A percentile compares a stretch with the other conserved stretches of the same genome.
phyloP scores from a whole-genome alignment of 202 grass and related monocot species.

The Setaria viridis region DNA sequence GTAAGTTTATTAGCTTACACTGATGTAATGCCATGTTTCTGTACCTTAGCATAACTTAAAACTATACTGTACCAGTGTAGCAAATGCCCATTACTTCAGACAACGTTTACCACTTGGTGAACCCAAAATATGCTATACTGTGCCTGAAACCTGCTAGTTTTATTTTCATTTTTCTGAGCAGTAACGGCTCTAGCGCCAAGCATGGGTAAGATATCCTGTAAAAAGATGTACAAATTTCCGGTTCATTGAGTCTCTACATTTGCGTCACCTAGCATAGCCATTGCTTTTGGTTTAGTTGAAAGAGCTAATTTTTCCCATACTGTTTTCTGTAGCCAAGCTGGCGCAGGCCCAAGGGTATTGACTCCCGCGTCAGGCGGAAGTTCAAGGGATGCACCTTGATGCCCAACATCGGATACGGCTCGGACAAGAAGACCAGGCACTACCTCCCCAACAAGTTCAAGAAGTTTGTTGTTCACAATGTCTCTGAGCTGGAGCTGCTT shows the following conservation, averaged over 20 bases:
- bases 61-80: neutral
- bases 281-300: constrained; percentile 4
- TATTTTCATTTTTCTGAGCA: neutral
- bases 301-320: neutral
- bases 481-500: constrained; percentile 73
- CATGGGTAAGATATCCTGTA: neutral
- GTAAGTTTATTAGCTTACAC: neutral
- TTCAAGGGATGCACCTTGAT: constrained; percentile 80
- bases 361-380: constrained; percentile 75
- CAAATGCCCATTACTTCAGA: neutral
- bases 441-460: constrained; percentile 76
- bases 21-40: neutral
- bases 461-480: constrained; percentile 84
- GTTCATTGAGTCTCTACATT: neutral
- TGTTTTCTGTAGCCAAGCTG: constrained; percentile 57
- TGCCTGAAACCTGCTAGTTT: neutral
- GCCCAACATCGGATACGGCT: constrained; percentile 86
- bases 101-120: neutral
- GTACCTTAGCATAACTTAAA: neutral
- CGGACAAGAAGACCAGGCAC: constrained; percentile 80
- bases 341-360: constrained; percentile 88
- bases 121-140: neutral
- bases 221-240: neutral
- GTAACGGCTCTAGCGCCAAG: neutral
- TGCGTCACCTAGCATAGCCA: neutral